These are phyloP conservation scores for Musa acuminata DNA, from an alignment of 176 grass and related monocot species.

Conservation along the genomic window DNA sequence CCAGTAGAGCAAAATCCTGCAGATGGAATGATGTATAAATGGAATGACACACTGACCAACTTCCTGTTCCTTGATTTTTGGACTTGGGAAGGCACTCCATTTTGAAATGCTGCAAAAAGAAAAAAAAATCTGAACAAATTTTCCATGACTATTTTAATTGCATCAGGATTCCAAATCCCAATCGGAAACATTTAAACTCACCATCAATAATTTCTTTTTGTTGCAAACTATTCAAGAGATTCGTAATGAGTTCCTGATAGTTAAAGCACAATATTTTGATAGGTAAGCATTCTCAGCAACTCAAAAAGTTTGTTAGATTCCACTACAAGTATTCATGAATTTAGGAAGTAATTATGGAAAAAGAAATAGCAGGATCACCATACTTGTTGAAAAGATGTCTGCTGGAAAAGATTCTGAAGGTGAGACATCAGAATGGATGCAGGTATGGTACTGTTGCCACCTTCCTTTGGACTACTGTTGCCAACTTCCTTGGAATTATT, in stretches of 20 bases:
- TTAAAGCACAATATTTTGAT: not conserved
- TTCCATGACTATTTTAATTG: not conserved
- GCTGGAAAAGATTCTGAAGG: slow-evolving; percentile 90
- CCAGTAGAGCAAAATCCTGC: no score
- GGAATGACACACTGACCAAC: not conserved
- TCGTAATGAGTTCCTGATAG: slow-evolving; percentile 76
- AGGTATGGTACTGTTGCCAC: slow-evolving; percentile 45
- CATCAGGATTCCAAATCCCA: no score
- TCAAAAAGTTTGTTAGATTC: not conserved
- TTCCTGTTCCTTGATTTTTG: not conserved
- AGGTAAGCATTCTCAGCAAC: not conserved
- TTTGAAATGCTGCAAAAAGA: not conserved
- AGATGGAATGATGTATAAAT: not conserved
- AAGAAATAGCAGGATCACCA: not conserved
- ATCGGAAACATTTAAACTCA: slow-evolving; percentile 12
- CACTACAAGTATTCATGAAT: not conserved
- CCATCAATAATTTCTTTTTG: slow-evolving; percentile 66
- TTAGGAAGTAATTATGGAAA: not conserved
- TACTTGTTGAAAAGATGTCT: slow-evolving; percentile 94
- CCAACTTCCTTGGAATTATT: not conserved
- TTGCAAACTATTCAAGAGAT: slow-evolving; percentile 71
- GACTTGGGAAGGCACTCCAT: not conserved
- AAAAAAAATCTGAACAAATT: not conserved
- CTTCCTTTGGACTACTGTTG: not conserved
- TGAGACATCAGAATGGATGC: slow-evolving; percentile 76